A percentile compares a stretch with the other conserved stretches of the same genome.
phyloP scores from a whole-genome alignment of 1,139 yeast genomes.

The Candida buenavistaensis region DNA sequence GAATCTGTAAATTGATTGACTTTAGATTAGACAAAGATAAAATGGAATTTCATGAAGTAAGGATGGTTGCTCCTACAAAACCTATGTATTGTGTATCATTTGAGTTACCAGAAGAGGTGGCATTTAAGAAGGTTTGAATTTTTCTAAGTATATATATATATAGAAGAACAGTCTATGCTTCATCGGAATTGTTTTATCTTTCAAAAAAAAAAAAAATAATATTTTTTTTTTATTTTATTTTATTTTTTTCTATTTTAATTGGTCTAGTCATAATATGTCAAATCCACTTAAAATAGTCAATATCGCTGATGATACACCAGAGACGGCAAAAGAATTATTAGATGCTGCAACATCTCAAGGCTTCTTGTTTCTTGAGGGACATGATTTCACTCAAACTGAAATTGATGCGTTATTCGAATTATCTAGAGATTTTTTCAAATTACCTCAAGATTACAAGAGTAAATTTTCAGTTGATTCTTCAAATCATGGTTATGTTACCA shows the following conservation, averaged over 20 bases:
- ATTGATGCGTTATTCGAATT: conserved; percentile 54
- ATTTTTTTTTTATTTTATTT: too few relatives aligned
- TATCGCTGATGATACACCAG: conserved; percentile 42
- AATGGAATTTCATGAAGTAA: conserved; percentile 73
- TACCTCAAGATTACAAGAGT: conserved; percentile 50
- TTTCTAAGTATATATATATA: too few relatives aligned
- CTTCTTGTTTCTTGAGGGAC: conserved; percentile 72
- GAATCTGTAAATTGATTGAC: conserved; percentile 56
- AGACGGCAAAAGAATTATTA: conserved; percentile 48
- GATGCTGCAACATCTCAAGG: conserved; percentile 71
- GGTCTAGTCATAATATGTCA: conserved; percentile 23
- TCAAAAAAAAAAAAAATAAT: neutral
- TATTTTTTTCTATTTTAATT: too few relatives aligned
- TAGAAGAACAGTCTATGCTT: neutral
- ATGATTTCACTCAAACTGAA: conserved; percentile 59
- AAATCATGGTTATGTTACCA: conserved; percentile 64
- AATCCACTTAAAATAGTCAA: conserved; percentile 57
- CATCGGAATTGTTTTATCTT: neutral
- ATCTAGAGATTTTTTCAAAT: conserved; percentile 56
- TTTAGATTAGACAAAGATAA: conserved; percentile 46
- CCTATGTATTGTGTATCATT: conserved; percentile 93
- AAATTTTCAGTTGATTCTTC: conserved; percentile 46
- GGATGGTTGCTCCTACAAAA: conserved; percentile 95
- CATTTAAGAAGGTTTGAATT: conserved; percentile 47
- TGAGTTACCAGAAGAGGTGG: conserved; percentile 74